A percentile compares a stretch with the other conserved stretches of the same genome.
These are phyloP conservation scores for Solanum sejunctum DNA, from an alignment of 257 asterid genomes.

Conservation along the genomic window DNA sequence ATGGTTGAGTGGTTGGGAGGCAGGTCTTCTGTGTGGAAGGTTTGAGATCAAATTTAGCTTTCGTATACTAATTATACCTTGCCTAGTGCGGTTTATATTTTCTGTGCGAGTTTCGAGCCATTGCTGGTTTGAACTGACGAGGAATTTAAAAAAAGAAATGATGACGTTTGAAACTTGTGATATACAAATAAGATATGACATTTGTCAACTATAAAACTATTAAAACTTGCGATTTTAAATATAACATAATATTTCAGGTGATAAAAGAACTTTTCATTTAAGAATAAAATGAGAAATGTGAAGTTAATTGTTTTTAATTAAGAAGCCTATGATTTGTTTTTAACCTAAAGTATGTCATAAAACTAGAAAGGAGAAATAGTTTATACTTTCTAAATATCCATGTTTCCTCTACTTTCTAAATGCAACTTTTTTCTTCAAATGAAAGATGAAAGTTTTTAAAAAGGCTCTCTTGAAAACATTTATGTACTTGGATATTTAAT, in stretches of 20 bases:
- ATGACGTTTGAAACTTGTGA: not conserved
- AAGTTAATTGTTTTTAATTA: not conserved
- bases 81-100: too few species aligned
- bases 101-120: too few species aligned
- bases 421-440: not conserved
- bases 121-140: not conserved
- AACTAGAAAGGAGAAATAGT: not conserved
- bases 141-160: not conserved
- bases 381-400: not conserved
- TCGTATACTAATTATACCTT: too few species aligned
- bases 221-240: not conserved
- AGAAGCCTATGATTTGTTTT: too few species aligned
- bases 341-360: too few species aligned
- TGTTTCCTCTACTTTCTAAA: not conserved
- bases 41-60: too few species aligned
- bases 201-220: not conserved
- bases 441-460: not conserved
- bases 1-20: too few species aligned
- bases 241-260: not conserved
- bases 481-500: not conserved
- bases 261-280: not conserved
- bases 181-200: not conserved
- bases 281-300: not conserved
- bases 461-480: not conserved
- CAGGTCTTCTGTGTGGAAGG: too few species aligned